Evolutionary conservation across 2,329 filamentous ascomycete genomes (phyloP).

Genomic region (Cladorrhinum sp.): DNA sequence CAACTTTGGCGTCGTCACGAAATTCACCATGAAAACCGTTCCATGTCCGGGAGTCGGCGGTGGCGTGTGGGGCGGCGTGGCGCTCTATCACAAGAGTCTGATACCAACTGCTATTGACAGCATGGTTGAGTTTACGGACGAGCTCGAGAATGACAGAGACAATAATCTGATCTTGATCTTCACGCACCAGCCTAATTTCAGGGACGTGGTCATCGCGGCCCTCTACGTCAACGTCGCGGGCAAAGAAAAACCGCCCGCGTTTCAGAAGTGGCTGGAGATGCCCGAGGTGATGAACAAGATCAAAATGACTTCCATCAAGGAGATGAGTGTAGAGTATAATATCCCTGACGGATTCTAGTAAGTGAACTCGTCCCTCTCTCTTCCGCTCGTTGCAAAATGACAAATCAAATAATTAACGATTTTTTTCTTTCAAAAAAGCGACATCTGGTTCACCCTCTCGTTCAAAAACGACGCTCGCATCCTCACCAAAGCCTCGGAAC

Average conservation of each 20-base stretch:
- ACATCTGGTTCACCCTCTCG: conserved; percentile 37
- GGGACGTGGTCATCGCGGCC: conserved; percentile 19
- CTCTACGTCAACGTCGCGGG: conserved; percentile 21
- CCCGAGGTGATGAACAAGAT: conserved; percentile 19
- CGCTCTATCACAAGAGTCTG: conserved; percentile 15
- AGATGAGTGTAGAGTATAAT: conserved; percentile 25
- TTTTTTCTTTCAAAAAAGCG: conserved; percentile 18
- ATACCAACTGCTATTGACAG: conserved; percentile 18
- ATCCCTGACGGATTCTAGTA: conserved; percentile 17
- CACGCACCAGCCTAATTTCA: conserved; percentile 21
- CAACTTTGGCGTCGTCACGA: conserved; percentile 41
- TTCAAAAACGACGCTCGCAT: conserved; percentile 38
- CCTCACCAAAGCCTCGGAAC: conserved; percentile 33
- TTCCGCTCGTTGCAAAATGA: background rate
- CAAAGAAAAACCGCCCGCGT: conserved; percentile 19
- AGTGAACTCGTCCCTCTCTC: background rate
- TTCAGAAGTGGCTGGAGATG: conserved; percentile 21
- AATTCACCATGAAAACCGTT: conserved; percentile 22
- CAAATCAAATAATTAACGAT: no score
- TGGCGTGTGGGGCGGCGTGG: conserved; percentile 20
- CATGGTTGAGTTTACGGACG: conserved; percentile 19
- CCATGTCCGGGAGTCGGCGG: background rate
- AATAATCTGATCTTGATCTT: conserved; percentile 25
- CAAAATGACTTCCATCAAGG: conserved; percentile 22
- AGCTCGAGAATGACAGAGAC: conserved; percentile 16